These are phyloP conservation scores for Lablab purpureus DNA, from an alignment of 306 rosid genomes.

Conservation along the genomic window DNA sequence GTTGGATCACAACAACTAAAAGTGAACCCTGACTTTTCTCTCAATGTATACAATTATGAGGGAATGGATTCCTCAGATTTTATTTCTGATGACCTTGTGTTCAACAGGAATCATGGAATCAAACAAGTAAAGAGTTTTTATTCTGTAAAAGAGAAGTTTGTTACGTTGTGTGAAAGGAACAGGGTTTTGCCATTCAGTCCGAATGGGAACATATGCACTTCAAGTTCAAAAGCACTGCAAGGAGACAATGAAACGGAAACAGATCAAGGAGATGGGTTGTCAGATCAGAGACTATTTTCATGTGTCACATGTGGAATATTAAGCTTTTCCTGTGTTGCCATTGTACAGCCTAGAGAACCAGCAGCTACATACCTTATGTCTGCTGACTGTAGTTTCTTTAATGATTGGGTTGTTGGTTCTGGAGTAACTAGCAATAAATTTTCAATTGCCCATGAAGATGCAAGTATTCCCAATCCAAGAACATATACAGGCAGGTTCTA, in stretches of 20 bases:
- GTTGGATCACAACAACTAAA: constrained; percentile 62
- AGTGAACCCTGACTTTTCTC: constrained; percentile 24
- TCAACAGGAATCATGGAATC: constrained; percentile 59
- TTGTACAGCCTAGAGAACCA: constrained; percentile 86
- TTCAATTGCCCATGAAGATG: constrained; percentile 49
- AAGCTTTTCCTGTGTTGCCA: constrained; percentile 93
- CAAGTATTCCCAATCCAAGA: constrained; percentile 51
- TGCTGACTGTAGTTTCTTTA: constrained; percentile 91
- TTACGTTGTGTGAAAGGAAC: constrained; percentile 60
- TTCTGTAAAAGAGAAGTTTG: constrained; percentile 66
- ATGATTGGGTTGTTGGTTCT: constrained; percentile 83
- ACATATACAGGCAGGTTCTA: constrained; percentile 63
- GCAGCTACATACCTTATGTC: constrained; percentile 93
- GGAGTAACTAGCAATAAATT: constrained; percentile 60
- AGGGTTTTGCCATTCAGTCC: constrained; percentile 52
- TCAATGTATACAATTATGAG: constrained; percentile 58
- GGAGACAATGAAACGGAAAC: constrained; percentile 54
- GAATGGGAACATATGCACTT: constrained; percentile 48
- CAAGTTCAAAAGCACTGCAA: constrained; percentile 58
- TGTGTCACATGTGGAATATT: constrained; percentile 97
- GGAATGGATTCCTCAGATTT: constrained; percentile 64
- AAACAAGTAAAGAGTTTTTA: constrained; percentile 58
- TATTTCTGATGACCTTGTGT: constrained; percentile 70
- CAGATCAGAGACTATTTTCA: constrained; percentile 92
- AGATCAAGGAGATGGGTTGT: constrained; percentile 63